These are phyloP conservation scores for Vigna mungo DNA, from an alignment of 306 rosid genomes.

Conservation along the genomic window DNA sequence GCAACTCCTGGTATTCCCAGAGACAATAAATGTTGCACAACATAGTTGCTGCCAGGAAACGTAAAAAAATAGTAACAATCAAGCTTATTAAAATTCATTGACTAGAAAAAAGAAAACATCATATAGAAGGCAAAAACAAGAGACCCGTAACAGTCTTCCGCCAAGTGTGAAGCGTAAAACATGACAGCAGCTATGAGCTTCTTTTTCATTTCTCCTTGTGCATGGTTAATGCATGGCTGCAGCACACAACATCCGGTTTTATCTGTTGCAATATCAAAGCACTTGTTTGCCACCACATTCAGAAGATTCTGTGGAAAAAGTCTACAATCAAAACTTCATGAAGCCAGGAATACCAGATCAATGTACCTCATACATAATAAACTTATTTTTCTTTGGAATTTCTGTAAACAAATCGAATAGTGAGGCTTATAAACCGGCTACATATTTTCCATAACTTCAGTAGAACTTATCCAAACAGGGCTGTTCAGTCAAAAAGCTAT, in stretches of 20 bases:
- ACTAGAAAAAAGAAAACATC: not conserved
- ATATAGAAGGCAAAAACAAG: slow-evolving; percentile 37
- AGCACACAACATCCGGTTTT: slow-evolving; percentile 71
- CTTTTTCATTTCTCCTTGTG: slow-evolving; percentile 49
- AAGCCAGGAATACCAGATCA: not conserved
- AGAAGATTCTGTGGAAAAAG: slow-evolving; percentile 59
- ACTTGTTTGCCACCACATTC: slow-evolving; percentile 47
- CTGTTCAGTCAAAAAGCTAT: not conserved
- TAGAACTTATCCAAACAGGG: not conserved
- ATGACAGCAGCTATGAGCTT: slow-evolving; percentile 46
- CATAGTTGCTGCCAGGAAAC: slow-evolving; percentile 67
- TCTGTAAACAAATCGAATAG: not conserved
- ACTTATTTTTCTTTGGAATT: not conserved
- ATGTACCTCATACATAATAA: not conserved
- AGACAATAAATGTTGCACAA: slow-evolving; percentile 66
- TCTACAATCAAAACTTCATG: slow-evolving; percentile 41
- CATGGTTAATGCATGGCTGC: slow-evolving; percentile 54
- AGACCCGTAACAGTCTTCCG: slow-evolving; percentile 69
- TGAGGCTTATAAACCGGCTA: not conserved
- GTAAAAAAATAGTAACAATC: slow-evolving; percentile 14
- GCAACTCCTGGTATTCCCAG: slow-evolving; percentile 47
- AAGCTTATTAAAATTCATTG: slow-evolving; percentile 12
- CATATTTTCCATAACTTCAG: not conserved
- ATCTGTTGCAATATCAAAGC: slow-evolving; percentile 57
- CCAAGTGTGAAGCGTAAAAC: slow-evolving; percentile 43